These are phyloP conservation scores for Boechera stricta DNA, from an alignment of 345 rosid genomes.

Conservation along the genomic window DNA sequence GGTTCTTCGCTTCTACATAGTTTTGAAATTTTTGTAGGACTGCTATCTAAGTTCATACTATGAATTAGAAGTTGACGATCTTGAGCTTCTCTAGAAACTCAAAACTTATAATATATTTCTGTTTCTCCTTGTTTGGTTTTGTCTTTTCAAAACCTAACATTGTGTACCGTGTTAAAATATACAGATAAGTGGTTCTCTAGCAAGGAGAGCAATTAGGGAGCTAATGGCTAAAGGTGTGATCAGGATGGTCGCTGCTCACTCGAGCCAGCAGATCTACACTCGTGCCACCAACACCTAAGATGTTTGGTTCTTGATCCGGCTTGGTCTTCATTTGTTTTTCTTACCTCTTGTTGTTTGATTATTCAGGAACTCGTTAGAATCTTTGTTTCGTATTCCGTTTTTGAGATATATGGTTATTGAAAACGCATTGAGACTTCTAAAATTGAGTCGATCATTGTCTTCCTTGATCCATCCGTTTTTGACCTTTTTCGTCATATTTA, in stretches of 20 bases:
- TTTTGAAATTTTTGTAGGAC: neutral
- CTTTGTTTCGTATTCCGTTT: conserved; percentile 17
- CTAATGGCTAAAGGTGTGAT: conserved; percentile 72
- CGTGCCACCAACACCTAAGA: conserved; percentile 71
- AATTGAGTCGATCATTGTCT: neutral
- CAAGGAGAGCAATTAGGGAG: conserved; percentile 71
- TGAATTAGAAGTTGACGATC: too few relatives aligned
- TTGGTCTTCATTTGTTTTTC: neutral
- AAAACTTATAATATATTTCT: neutral
- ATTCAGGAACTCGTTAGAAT: conserved; percentile 17
- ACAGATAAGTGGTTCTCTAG: conserved; percentile 66
- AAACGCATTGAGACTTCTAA: neutral
- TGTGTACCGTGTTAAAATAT: neutral
- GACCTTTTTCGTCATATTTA: neutral
- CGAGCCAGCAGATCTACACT: conserved; percentile 82
- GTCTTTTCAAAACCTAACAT: neutral
- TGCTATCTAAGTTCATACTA: neutral
- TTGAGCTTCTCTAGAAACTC: neutral
- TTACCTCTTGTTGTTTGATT: neutral
- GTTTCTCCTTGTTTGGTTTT: neutral
- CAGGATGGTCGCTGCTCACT: conserved; percentile 67
- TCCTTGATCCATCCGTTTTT: neutral
- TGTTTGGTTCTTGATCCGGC: conserved; percentile 9
- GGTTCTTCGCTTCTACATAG: neutral
- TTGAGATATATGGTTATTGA: conserved; percentile 19